phyloP scores from a whole-genome alignment of 768 basidiomycete species.

The Mycena albidolilacea region DNA sequence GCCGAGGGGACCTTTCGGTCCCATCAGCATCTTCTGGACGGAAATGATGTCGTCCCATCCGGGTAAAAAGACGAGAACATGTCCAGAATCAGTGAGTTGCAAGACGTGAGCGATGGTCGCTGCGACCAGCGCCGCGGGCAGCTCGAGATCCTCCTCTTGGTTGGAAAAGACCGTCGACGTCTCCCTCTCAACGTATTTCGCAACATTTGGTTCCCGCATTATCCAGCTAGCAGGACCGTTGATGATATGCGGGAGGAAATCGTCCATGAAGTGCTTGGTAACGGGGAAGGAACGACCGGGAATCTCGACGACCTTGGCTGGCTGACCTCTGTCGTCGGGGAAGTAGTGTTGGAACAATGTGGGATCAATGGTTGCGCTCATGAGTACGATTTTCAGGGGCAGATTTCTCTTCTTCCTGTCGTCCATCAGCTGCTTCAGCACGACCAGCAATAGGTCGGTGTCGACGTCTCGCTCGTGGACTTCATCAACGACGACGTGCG shows the following conservation, averaged over 20 bases:
- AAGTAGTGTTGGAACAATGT: conserved; percentile 93
- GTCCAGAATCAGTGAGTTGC: conserved; percentile 81
- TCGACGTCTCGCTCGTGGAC: conserved; percentile 97
- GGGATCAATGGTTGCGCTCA: conserved; percentile 97
- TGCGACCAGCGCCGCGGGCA: conserved; percentile 87
- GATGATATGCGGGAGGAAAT: conserved; percentile 71
- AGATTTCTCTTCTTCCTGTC: conserved; percentile 79
- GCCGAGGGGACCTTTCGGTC: conserved; percentile 64
- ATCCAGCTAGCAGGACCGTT: conserved; percentile 70
- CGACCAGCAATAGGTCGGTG: conserved; percentile 90
- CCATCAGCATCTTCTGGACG: conserved; percentile 75
- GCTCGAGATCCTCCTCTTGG: conserved; percentile 72
- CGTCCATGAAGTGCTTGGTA: conserved; percentile 83
- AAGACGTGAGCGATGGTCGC: conserved; percentile 87
- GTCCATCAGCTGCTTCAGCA: conserved; percentile 85
- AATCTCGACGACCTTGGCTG: conserved; percentile 81
- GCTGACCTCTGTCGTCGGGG: conserved; percentile 68
- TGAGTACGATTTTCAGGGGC: conserved; percentile 89
- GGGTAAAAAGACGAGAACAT: conserved; percentile 92
- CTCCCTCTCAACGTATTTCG: conserved; percentile 81
- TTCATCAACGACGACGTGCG: conserved; percentile 95
- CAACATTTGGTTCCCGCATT: conserved; percentile 77
- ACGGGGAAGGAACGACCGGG: conserved; percentile 97
- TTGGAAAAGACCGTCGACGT: conserved; percentile 23
- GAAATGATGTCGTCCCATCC: conserved; percentile 92